Conservation (phyloP, 441 rosid species). For the Gossypium lobatum region DNA sequence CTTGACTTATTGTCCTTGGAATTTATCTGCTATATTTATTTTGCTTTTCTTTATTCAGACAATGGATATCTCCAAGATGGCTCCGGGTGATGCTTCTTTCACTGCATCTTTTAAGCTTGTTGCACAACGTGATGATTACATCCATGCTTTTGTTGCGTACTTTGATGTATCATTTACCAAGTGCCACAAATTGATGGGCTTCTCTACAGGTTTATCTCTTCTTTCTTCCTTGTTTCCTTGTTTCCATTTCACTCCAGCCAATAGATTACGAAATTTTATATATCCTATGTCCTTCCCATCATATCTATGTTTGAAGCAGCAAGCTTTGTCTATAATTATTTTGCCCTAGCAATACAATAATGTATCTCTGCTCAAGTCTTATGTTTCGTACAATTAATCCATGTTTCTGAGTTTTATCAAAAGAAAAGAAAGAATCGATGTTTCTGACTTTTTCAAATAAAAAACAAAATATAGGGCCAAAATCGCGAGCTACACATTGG, state of each 20-base stretch:
- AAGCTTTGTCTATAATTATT: neutral
- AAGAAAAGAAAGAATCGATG: neutral
- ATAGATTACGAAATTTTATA: neutral
- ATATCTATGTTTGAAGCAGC: neutral
- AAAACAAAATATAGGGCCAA: constrained; percentile 39
- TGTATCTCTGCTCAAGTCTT: neutral
- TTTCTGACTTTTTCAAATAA: neutral
- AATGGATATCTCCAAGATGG: constrained; percentile 96
- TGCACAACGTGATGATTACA: constrained; percentile 89
- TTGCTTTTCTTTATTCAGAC: constrained; percentile 39
- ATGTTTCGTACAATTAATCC: neutral
- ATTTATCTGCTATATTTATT: neutral
- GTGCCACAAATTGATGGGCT: constrained; percentile 88
- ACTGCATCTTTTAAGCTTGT: constrained; percentile 89
- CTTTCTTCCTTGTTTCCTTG: neutral
- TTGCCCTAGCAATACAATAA: neutral
- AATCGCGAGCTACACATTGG: constrained; percentile 88
- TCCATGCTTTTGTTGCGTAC: constrained; percentile 95
- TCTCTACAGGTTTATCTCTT: constrained; percentile 73
- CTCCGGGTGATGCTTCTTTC: constrained; percentile 95
- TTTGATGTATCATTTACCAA: constrained; percentile 92
- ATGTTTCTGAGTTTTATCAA: neutral
- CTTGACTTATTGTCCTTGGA: neutral
- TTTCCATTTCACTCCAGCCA: neutral
- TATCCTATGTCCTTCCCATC: neutral